A percentile compares a stretch with the other conserved stretches of the same genome.
phyloP scores from a whole-genome alignment of 2,329 filamentous ascomycete species.

The Fusarium foetens region DNA sequence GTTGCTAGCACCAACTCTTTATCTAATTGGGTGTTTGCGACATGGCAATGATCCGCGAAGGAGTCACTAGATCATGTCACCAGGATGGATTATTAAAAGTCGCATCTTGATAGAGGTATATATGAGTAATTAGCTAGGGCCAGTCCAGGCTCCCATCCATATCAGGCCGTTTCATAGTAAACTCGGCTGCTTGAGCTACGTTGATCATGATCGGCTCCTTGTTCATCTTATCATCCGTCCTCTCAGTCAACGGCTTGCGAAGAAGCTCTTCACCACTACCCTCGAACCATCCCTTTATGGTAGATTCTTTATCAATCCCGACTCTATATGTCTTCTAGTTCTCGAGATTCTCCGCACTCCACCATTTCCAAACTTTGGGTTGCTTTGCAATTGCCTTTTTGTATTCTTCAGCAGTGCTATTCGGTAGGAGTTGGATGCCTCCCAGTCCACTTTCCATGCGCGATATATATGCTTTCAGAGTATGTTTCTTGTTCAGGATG shows the following conservation, averaged over 20 bases:
- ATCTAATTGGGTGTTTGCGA: too few species aligned
- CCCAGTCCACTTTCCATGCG: not conserved
- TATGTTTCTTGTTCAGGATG: not conserved
- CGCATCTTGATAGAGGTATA: too few species aligned
- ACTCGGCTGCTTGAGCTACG: not conserved
- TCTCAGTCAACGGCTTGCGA: not conserved
- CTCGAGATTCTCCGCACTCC: not conserved
- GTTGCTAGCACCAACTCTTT: too few species aligned
- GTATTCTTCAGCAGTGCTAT: not conserved
- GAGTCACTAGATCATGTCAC: too few species aligned
- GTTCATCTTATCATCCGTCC: not conserved
- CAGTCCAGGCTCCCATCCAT: rapidly evolving
- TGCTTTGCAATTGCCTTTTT: not conserved
- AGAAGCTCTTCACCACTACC: not conserved
- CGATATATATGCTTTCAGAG: not conserved
- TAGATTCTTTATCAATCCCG: not conserved
- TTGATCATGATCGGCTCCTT: not conserved
- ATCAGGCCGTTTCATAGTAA: not conserved
- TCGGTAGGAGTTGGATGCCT: rapidly evolving
- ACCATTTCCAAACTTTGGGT: not conserved
- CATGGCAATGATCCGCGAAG: too few species aligned
- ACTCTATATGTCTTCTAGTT: not conserved
- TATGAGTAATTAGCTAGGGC: not conserved
- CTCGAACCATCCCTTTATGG: not conserved
- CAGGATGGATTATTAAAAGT: too few species aligned